These are phyloP conservation scores for Clonostachys rosea DNA, from an alignment of 2,329 filamentous ascomycete species.

Conservation along the genomic window DNA sequence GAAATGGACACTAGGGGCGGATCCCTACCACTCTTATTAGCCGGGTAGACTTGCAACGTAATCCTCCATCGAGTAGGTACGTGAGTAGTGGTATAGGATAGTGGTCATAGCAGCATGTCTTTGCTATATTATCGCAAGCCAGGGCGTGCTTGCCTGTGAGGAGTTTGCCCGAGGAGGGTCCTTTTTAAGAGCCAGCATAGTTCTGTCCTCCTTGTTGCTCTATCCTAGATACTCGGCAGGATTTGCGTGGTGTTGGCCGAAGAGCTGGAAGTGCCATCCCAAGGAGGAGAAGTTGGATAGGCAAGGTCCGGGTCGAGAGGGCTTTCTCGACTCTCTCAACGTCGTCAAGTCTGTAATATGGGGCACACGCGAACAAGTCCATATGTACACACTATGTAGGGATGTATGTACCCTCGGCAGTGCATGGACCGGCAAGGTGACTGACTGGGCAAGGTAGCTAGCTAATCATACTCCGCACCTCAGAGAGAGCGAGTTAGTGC, in stretches of 20 bases:
- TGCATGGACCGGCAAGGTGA: no score
- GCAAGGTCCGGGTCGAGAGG: not conserved
- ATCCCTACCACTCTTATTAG: conserved; percentile 8
- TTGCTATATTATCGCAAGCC: not conserved
- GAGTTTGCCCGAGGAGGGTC: no score
- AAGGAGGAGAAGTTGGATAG: not conserved
- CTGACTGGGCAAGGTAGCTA: no score
- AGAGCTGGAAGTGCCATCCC: not conserved
- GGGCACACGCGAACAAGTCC: no score
- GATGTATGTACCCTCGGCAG: no score
- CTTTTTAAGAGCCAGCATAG: not conserved
- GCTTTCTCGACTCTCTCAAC: not conserved
- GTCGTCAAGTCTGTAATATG: not conserved
- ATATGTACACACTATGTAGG: no score
- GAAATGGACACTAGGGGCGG: conserved; percentile 8
- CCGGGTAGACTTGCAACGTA: conserved; percentile 3
- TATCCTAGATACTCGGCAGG: not conserved
- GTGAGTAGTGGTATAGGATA: not conserved
- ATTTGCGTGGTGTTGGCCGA: not conserved
- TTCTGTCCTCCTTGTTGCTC: not conserved
- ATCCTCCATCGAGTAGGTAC: not conserved
- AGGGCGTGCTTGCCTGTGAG: not conserved
- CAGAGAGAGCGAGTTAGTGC: no score
- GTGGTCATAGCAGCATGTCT: not conserved
- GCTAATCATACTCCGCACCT: no score